A percentile compares a stretch with the other conserved stretches of the same genome.
Evolutionary conservation across 2,329 filamentous ascomycete genomes (phyloP).

Genomic region (Plenodomus tracheiphilus): DNA sequence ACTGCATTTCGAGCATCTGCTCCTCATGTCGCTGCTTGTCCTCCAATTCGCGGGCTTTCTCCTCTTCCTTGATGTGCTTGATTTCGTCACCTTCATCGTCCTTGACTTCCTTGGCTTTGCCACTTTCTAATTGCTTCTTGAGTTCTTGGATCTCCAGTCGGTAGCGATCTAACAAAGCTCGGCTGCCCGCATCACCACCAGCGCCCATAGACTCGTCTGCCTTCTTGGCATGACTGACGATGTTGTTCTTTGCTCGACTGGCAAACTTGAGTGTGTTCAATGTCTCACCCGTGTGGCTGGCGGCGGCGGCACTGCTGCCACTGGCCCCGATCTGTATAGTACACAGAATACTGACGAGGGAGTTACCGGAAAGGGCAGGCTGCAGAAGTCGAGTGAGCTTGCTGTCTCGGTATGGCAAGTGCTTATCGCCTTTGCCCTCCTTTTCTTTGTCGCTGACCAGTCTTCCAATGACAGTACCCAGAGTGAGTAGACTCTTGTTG

Average conservation of each 20-base stretch:
- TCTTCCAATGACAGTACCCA: conserved; percentile 92
- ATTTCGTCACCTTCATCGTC: conserved; percentile 54
- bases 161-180: conserved; percentile 89
- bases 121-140: conserved; percentile 77
- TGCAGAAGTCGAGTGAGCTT: conserved; percentile 93
- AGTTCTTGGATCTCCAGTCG: conserved; percentile 89
- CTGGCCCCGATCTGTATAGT: conserved; percentile 88
- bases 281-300: conserved; percentile 82
- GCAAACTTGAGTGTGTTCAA: conserved; percentile 97
- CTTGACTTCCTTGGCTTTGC: conserved; percentile 56
- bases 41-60: conserved; percentile 66
- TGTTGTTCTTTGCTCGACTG: conserved; percentile 94
- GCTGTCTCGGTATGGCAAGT: conserved; percentile 95
- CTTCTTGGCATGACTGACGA: conserved; percentile 94
- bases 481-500: conserved; percentile 93
- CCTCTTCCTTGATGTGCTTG: conserved; percentile 71
- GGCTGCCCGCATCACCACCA: conserved; percentile 78
- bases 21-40: conserved; percentile 88
- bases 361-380: conserved; percentile 88
- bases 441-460: conserved; percentile 90
- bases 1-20: conserved; percentile 97
- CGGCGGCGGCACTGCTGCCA: conserved; percentile 70
- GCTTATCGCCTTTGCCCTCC: conserved; percentile 79
- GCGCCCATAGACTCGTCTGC: conserved; percentile 84
- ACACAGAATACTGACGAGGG: conserved; percentile 94